Evolutionary conservation across 164 flowering plant species (phyloP).

Genomic region (Kingdonia uniflora): DNA sequence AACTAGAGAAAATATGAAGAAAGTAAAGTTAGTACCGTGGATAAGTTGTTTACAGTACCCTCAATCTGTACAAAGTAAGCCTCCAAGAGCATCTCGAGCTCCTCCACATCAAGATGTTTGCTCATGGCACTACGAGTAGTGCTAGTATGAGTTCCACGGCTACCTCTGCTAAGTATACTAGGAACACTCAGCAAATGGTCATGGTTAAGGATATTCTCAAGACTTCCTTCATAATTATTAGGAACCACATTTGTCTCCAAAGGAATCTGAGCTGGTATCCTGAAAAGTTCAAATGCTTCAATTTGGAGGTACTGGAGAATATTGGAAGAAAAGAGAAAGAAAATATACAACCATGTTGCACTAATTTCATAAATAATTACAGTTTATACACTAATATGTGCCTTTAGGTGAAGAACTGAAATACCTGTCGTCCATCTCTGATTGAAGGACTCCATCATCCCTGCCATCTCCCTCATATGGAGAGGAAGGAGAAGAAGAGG

Average conservation of each 20-base stretch:
- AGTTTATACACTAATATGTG: too few species aligned
- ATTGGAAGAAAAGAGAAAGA: too few species aligned
- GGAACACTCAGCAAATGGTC: conserved; percentile 30
- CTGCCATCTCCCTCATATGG: conserved; percentile 36
- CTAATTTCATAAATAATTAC: too few species aligned
- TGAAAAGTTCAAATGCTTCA: conserved; percentile 10
- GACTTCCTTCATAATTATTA: conserved; percentile 28
- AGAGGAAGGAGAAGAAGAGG: conserved; percentile 43
- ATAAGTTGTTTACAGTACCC: conserved; percentile 78
- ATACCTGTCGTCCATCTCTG: conserved; percentile 51
- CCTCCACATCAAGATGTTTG: conserved; percentile 80
- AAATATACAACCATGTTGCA: too few species aligned
- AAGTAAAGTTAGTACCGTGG: conserved; percentile 46
- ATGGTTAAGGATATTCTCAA: conserved; percentile 22
- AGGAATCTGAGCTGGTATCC: conserved; percentile 41
- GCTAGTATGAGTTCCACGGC: conserved; percentile 64
- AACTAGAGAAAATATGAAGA: not conserved
- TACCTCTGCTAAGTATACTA: conserved; percentile 27
- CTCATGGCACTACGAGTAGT: conserved; percentile 53
- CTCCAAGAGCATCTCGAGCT: conserved; percentile 95
- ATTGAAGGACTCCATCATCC: conserved; percentile 27
- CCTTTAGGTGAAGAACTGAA: not conserved
- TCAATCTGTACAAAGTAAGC: conserved; percentile 97
- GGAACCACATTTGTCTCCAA: conserved; percentile 30
- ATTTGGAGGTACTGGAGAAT: not conserved